Evolutionary conservation across 495 filamentous ascomycete genomes (phyloP), one percentile per base, ranked within the genome.

Genomic region (Penicillium silybi): DNA sequence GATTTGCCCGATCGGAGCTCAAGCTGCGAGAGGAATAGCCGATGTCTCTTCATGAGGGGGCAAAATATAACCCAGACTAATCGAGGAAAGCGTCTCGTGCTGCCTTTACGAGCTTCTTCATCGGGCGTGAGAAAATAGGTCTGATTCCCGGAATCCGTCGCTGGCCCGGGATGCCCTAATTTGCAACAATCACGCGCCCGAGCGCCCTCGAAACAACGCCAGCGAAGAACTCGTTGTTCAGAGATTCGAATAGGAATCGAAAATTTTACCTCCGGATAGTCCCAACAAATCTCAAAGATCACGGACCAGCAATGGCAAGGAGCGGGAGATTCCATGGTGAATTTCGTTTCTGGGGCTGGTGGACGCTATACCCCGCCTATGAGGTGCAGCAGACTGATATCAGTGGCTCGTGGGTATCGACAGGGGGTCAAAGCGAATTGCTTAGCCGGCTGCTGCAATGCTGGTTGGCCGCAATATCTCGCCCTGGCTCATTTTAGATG

Each of bases 111-210:
- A 45, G 15, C 9, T 40, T 50, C 46, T 26, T 37, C 15, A 16
- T 38, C 48, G 13, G 10, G 23, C 18, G 18, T n/a, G 16, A 2
- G 29, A 38, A 29, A 15, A 56, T 42, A 46, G 38, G 19, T 27
- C 52, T 15, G 38, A 29, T 38, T 22, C 9, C 44, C 52, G 57
- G 52, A 59, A 52, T 45, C 48, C 57, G 57, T 48, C 57, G 56
- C 56, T 41, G 19, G 17, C 41, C 56, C 56, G 56, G 26, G 15
- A 55, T 55, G 47, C 48, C 50, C 51, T 54, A 50, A 39, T 47
- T 43, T 34, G 27, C 18, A 16, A 10, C 23, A 18, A 38, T 39
- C 44, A n/a, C 44, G 44, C 34, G 45, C 11, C 34, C 6, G 27
- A 23, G 45, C 45, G 34, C 19, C 10, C 17, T 13, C 26, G 7